phyloP scores from a whole-genome alignment of 768 basidiomycete species.

The Cyathus striatus region DNA sequence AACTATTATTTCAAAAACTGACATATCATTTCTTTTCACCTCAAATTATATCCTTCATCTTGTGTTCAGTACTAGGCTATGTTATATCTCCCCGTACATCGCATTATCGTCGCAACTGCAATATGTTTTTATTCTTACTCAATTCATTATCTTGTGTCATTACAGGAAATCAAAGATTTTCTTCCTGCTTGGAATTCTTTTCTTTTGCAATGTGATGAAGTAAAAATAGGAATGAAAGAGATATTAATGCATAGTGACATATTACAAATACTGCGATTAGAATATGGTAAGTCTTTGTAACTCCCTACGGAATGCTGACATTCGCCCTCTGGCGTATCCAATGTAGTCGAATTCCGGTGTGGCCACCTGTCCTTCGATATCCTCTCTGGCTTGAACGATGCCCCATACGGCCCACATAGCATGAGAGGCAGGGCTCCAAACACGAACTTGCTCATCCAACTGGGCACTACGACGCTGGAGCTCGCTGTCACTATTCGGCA shows the following conservation, averaged over 20 bases:
- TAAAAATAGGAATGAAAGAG: conserved; percentile 1
- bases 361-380: conserved; percentile 49
- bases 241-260: background rate
- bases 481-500: conserved; percentile 20
- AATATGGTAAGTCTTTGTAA: conserved; percentile 40
- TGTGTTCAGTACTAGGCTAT: conserved; percentile 33
- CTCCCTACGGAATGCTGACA: conserved; percentile 58
- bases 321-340: conserved; percentile 67
- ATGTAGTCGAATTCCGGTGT: conserved; percentile 89
- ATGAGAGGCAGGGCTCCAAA: conserved; percentile 90
- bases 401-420: conserved; percentile 96
- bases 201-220: conserved; percentile 11
- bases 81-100: conserved; percentile 37
- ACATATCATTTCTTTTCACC: conserved; percentile 18
- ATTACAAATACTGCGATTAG: background rate
- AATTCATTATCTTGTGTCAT: conserved; percentile 25
- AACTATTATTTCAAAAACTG: conserved; percentile 7
- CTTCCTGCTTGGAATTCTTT: background rate
- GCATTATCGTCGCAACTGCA: conserved; percentile 31
- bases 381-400: conserved; percentile 82
- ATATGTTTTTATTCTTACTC: conserved; percentile 43
- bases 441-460: conserved; percentile 73
- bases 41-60: conserved; percentile 23
- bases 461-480: conserved; percentile 44
- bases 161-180: background rate